Evolutionary conservation across 2,329 filamentous ascomycete species (phyloP).

Genomic region (Helotiales sp.): DNA sequence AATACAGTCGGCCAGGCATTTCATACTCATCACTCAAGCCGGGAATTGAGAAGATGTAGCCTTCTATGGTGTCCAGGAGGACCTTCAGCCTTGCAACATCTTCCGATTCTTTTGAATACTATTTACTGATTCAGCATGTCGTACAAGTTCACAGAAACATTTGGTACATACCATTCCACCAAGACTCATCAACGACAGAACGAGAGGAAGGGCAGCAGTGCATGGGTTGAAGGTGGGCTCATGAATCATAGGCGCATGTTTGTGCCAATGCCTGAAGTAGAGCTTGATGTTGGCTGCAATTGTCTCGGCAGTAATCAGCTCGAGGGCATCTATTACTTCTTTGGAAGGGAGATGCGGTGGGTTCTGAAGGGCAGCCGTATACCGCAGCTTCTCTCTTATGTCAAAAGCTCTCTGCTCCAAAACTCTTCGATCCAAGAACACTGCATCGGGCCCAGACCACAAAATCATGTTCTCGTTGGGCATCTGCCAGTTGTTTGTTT

Average conservation of each 20-base stretch:
- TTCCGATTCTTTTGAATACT: slow-evolving; percentile 38
- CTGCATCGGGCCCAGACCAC: slow-evolving; percentile 31
- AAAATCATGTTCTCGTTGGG: slow-evolving; percentile 33
- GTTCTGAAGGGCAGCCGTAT: slow-evolving; percentile 32
- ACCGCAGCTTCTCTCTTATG: slow-evolving; percentile 39
- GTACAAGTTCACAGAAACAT: neutral
- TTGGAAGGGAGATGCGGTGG: slow-evolving; percentile 32
- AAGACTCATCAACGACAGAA: slow-evolving; percentile 40
- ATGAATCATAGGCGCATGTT: slow-evolving; percentile 42
- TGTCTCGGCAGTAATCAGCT: slow-evolving; percentile 35
- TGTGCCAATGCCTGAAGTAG: slow-evolving; percentile 44
- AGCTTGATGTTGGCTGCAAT: slow-evolving; percentile 38
- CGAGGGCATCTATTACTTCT: slow-evolving; percentile 38
- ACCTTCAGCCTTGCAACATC: slow-evolving; percentile 35
- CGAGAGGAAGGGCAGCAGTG: slow-evolving; percentile 38
- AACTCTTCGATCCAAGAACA: slow-evolving; percentile 30
- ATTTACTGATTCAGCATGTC: slow-evolving; percentile 6
- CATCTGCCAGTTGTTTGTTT: slow-evolving; percentile 37
- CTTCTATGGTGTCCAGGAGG: slow-evolving; percentile 39
- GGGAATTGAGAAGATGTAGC: slow-evolving; percentile 38
- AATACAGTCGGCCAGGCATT: slow-evolving; percentile 36
- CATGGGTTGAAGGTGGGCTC: slow-evolving; percentile 41
- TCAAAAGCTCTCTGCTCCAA: slow-evolving; percentile 39
- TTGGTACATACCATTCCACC: slow-evolving; percentile 40
- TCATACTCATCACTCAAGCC: slow-evolving; percentile 40